A percentile compares a stretch with the other conserved stretches of the same genome.
Evolutionary conservation across 169 alveolate genomes (phyloP).

Genomic region (Plasmodium gaboni): DNA sequence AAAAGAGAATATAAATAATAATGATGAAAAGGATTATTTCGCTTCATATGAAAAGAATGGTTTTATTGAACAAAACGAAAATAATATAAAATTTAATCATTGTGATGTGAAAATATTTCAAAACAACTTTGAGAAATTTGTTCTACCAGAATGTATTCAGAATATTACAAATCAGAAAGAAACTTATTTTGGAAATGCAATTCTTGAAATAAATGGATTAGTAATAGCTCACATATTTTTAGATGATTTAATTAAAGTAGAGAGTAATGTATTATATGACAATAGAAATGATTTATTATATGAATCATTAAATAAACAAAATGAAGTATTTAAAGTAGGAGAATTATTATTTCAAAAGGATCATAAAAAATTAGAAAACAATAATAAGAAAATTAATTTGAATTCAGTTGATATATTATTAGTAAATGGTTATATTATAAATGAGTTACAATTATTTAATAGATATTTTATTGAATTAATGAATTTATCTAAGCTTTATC

Average conservation of each 20-base stretch:
- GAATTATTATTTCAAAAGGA: slow-evolving; percentile 9
- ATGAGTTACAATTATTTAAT: slow-evolving; percentile 53
- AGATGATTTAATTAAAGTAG: slow-evolving; percentile 46
- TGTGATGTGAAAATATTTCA: slow-evolving; percentile 1
- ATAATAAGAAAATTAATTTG: not conserved
- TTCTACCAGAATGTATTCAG: slow-evolving; percentile 42
- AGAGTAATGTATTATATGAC: not conserved
- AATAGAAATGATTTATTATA: not conserved
- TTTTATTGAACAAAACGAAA: not conserved
- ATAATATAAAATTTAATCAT: not conserved
- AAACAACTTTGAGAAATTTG: slow-evolving; percentile 10
- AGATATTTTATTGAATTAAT: slow-evolving; percentile 52
- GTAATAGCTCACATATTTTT: slow-evolving; percentile 28
- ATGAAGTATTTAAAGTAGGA: not conserved
- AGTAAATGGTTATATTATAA: slow-evolving; percentile 43
- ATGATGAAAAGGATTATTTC: slow-evolving; percentile 34
- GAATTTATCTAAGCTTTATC: slow-evolving; percentile 31
- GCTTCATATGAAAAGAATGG: not conserved
- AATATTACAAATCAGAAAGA: slow-evolving; percentile 61
- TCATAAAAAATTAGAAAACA: not conserved
- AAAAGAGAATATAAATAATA: slow-evolving; percentile 30
- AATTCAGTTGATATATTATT: slow-evolving; percentile 41
- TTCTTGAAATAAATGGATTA: not conserved
- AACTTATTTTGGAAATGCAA: slow-evolving; percentile 58
- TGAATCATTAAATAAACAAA: not conserved